Conservation (phyloP, 352 stramenopile genomes). For the Thalassiosira livingstoniorum region DNA sequence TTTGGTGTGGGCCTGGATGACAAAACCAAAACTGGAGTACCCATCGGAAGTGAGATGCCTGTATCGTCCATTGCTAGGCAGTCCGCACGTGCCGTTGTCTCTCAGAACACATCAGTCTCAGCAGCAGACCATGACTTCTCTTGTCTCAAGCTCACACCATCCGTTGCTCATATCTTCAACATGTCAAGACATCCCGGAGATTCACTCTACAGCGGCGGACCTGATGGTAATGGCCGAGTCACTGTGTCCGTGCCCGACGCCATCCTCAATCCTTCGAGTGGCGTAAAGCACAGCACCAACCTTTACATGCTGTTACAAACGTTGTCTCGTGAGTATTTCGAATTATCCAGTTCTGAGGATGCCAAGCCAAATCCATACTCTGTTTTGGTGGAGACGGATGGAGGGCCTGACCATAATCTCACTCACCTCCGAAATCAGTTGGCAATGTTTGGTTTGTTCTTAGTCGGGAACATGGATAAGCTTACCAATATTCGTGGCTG, state of each 20-base stretch:
- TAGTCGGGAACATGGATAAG: constrained; percentile 17
- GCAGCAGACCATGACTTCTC: constrained; percentile 11
- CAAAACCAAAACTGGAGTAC: constrained; percentile 14
- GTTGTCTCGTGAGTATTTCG: too few species aligned
- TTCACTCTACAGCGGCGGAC: constrained; percentile 21
- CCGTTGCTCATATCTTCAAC: constrained; percentile 22
- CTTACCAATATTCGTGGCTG: constrained; percentile 7
- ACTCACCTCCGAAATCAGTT: constrained; percentile 6
- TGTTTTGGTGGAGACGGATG: constrained; percentile 23
- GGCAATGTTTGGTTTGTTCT: constrained; percentile 20
- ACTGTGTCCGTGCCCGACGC: constrained; percentile 23
- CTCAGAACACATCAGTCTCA: too few species aligned
- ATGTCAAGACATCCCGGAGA: neutral
- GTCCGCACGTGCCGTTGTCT: neutral
- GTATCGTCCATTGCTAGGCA: constrained; percentile 7
- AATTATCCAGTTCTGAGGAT: neutral
- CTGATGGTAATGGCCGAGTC: constrained; percentile 20
- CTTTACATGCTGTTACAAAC: too few species aligned
- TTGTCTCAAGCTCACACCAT: constrained; percentile 5
- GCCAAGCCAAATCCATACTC: constrained; percentile 9
- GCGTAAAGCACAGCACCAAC: constrained; percentile 17
- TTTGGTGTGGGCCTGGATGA: neutral
- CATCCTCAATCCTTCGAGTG: constrained; percentile 16
- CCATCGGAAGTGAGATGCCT: constrained; percentile 13
- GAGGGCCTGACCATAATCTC: constrained; percentile 24